A percentile compares a stretch with the other conserved stretches of the same genome.
Evolutionary conservation across 345 rosid genomes (phyloP).

Genomic region (Luvunga scandens): DNA sequence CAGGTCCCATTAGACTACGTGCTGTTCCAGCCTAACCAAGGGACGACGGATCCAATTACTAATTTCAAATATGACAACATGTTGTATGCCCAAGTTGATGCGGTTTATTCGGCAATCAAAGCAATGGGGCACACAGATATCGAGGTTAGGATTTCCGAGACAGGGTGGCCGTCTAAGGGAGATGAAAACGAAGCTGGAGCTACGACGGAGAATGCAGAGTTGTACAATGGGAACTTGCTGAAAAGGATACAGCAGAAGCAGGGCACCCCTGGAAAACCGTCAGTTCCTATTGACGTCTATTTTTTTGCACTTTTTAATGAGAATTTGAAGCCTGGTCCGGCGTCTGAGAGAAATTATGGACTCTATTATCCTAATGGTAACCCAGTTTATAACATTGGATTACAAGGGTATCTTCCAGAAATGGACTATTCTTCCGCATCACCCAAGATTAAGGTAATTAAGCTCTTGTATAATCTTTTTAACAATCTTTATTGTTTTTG

Average conservation of each 20-base stretch:
- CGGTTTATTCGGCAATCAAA: constrained; percentile 75
- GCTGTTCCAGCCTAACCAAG: constrained; percentile 78
- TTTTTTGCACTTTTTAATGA: constrained; percentile 94
- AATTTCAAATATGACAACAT: constrained; percentile 80
- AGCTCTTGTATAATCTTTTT: not conserved
- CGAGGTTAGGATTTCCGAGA: constrained; percentile 75
- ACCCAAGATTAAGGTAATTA: constrained; percentile 31
- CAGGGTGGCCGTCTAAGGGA: constrained; percentile 98
- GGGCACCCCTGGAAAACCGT: constrained; percentile 78
- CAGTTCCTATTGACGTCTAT: constrained; percentile 58
- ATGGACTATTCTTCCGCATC: constrained; percentile 34
- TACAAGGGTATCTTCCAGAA: constrained; percentile 65
- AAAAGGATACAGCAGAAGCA: constrained; percentile 44
- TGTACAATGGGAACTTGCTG: constrained; percentile 71
- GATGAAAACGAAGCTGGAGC: constrained; percentile 78
- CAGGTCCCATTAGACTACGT: constrained; percentile 63
- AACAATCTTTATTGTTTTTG: not conserved
- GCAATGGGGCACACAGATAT: constrained; percentile 68
- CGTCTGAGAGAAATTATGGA: constrained; percentile 91
- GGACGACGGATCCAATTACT: constrained; percentile 54
- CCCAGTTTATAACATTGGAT: constrained; percentile 75
- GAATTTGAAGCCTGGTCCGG: constrained; percentile 80
- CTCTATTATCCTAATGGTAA: constrained; percentile 78
- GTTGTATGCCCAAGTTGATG: constrained; percentile 94
- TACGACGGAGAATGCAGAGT: constrained; percentile 62